Evolutionary conservation across 495 filamentous ascomycete genomes (phyloP), one percentile per base, ranked within the genome.

Genomic region (Tuber indicum): DNA sequence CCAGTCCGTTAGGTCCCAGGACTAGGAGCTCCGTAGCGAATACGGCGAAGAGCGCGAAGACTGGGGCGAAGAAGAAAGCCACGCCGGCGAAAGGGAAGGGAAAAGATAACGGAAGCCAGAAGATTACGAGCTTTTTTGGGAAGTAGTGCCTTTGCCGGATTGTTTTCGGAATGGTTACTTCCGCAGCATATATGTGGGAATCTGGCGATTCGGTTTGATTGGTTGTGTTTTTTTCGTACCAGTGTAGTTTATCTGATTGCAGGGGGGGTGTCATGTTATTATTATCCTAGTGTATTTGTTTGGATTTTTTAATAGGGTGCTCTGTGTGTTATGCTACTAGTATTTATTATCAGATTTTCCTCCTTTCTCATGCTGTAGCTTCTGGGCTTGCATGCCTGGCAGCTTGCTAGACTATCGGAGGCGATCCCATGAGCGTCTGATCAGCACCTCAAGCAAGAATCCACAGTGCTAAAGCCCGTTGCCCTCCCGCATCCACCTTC

Each of bases 121-220:
- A 90, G 85, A 97, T 97, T 75, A 97, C 94, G 0, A 93, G 88
- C 74, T 97, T 96, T 83, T 96, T 96, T 85, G 88, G 86, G 23
- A 93, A 91, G 79, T 88, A 43, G n/a, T 23, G 17, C 9, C 9
- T 42, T 42, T 17, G 16, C 42, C 16, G 69, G 32, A 41, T 21
- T 2, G 26, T 52, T 47, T 32, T 32, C 26, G n/a, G 26, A n/a
- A 12, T 32, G 58, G 58, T 32, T 32, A 12, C 52, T 26, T 26
- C 52, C n/a, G 10, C 9, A 58, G 3, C n/a, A n/a, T n/a, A n/a
- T n/a, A n/a, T n/a, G n/a, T n/a, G n/a, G n/a, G n/a, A n/a, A n/a
- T n/a, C n/a, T n/a, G n/a, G n/a, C n/a, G n/a, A n/a, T n/a, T n/a
- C n/a, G n/a, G n/a, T n/a, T n/a, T n/a, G n/a, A n/a, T n/a, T n/a